Percentiles rank a stretch among this genome's conserved stretches.
These are phyloP conservation scores for Candida hungchunana DNA, from an alignment of 805 yeast genomes.

Conservation along the genomic window DNA sequence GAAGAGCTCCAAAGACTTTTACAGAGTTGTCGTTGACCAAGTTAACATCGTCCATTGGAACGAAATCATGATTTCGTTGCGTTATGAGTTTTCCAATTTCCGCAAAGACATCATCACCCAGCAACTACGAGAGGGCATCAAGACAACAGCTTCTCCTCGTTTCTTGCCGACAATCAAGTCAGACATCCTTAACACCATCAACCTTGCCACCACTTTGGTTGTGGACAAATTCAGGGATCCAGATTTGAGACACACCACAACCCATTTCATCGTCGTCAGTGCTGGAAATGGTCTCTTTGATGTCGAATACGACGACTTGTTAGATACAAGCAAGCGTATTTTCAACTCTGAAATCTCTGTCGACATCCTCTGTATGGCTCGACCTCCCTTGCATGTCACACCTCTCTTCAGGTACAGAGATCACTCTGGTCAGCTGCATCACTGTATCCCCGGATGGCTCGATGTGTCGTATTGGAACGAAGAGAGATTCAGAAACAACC, in stretches of 20 bases:
- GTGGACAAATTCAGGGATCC: conserved; percentile 78
- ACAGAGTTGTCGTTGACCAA: conserved; percentile 92
- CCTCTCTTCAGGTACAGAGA: conserved; percentile 79
- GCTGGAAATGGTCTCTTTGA: conserved; percentile 95
- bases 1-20: conserved; percentile 68
- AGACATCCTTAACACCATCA: conserved; percentile 81
- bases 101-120: conserved; percentile 62
- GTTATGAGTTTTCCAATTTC: conserved; percentile 82
- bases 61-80: conserved; percentile 80
- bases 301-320: conserved; percentile 74
- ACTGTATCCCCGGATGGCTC: conserved; percentile 92
- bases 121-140: conserved; percentile 30
- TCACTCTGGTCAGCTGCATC: conserved; percentile 44
- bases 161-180: conserved; percentile 87
- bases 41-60: conserved; percentile 87
- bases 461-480: conserved; percentile 90
- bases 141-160: conserved; percentile 32
- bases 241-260: conserved; percentile 84
- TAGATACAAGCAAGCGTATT: conserved; percentile 71
- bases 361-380: conserved; percentile 82
- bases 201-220: conserved; percentile 73
- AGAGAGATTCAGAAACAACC: conserved; percentile 35
- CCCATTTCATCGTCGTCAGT: conserved; percentile 81
- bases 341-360: conserved; percentile 78
- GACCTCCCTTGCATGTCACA: conserved; percentile 88